Base-by-base conservation (phyloP, 192 early-diverging fungal species). In the Backusella tuberculispora region DNA sequence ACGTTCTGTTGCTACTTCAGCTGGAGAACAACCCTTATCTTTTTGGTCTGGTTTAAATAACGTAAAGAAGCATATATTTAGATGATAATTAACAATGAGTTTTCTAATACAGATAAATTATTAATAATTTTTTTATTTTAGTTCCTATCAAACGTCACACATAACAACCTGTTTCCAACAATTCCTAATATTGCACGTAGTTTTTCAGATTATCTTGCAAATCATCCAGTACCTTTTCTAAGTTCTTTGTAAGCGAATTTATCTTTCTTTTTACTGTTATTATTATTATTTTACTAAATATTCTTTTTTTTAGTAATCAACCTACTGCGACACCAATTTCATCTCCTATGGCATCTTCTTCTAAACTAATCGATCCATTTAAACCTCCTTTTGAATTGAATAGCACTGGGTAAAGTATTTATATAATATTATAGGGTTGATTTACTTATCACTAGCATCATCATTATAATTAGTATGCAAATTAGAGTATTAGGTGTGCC, bases 401-500 rank as follows among this genome's bases (percentile, higher is more conserved):
- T 0, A 56, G 44, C 45, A 73, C 38, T 17, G 72, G 47, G 38
- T 64, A 42, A 45, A 34, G 29, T 34, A 34, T 34, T 34, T 34
- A 19, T 4, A 1, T 24, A n/a, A 21, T 15, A 6, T 64, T 45
- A n/a, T 24, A 9, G 19, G 1, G 12, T 44, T 8, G 21, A 42
- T 38, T 4, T 56, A 53, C n/a, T 3, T 8, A 50, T 4, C n/a
- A n/a, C n/a, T n/a, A n/a, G n/a, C n/a, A n/a, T n/a, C n/a, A n/a
- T n/a, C 6, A n/a, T 47, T 17, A 41, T 47, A n/a, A 50, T 1
- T 42, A 80, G 79, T 17, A 71, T 80, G 53, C 79, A 80, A 65
- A 80, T 80, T 17, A 48, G 79, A 24, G 79, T 80, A 9, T 60
- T 79, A 21, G 88, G 88, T 40, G 81, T 89, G 40, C 83, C 87